Conservation (phyloP, 345 rosid species). For the Populus alba region DNA sequence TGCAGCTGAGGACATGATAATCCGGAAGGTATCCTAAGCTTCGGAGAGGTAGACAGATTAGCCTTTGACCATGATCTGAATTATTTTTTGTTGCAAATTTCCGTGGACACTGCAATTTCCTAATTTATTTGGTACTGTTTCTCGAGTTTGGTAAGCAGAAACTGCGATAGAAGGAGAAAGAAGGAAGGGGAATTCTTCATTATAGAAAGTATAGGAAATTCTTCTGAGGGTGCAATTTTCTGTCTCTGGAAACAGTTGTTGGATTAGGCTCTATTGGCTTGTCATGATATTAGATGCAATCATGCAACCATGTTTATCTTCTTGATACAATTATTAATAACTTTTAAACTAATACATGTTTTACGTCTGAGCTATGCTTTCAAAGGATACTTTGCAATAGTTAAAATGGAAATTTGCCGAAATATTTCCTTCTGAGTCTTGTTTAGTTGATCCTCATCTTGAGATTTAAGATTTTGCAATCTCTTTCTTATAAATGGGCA, state of each 20-base stretch:
- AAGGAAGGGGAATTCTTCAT: constrained; percentile 2
- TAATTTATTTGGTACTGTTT: constrained; percentile 15
- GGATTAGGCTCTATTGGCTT: constrained; percentile 14
- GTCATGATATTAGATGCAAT: constrained; percentile 14
- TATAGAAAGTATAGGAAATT: constrained; percentile 29
- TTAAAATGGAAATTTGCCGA: neutral
- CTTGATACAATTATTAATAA: constrained; percentile 25
- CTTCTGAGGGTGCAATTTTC: constrained; percentile 15
- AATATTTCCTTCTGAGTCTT: neutral
- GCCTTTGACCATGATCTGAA: constrained; percentile 11
- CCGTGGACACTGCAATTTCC: constrained; percentile 12
- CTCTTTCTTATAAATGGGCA: neutral
- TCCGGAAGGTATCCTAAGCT: constrained; percentile 85
- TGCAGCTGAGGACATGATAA: constrained; percentile 87
- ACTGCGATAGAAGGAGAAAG: constrained; percentile 9
- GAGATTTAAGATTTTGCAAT: neutral
- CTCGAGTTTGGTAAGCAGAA: constrained; percentile 19
- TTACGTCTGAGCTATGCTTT: neutral
- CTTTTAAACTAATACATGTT: constrained; percentile 4
- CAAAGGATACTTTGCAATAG: neutral
- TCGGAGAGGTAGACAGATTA: constrained; percentile 70
- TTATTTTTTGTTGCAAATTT: constrained; percentile 15
- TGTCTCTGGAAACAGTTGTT: neutral
- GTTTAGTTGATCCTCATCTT: too few species aligned
- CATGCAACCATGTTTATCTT: constrained; percentile 16